These are phyloP conservation scores for Mycena sp. DNA, from an alignment of 1,284 basidiomycete genomes.

Conservation along the genomic window DNA sequence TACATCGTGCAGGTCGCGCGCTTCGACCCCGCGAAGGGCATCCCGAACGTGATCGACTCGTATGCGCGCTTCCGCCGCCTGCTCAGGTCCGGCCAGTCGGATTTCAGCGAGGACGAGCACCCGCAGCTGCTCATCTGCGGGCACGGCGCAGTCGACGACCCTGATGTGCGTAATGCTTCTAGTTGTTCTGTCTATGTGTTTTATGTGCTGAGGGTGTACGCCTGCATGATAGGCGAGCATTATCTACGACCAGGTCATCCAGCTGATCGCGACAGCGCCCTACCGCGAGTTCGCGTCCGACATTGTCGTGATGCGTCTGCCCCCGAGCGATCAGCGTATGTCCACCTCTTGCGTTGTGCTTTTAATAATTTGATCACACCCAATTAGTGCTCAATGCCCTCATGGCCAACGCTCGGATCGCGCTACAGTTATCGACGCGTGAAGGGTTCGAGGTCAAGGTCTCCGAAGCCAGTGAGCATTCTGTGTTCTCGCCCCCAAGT, in stretches of 20 bases:
- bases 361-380: neutral
- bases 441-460: constrained; percentile 96
- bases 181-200: neutral
- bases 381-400: constrained; percentile 83
- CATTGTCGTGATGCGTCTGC: constrained; percentile 81
- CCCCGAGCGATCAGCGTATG: constrained; percentile 81
- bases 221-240: constrained; percentile 61
- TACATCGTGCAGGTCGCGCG: constrained; percentile 89
- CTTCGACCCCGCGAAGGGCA: constrained; percentile 82
- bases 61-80: constrained; percentile 81
- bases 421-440: constrained; percentile 81
- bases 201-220: too few relatives aligned
- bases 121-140: constrained; percentile 88
- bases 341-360: neutral
- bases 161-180: constrained; percentile 51
- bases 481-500: neutral
- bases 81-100: constrained; percentile 55
- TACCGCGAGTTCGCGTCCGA: constrained; percentile 71
- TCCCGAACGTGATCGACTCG: constrained; percentile 84
- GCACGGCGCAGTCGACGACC: constrained; percentile 89
- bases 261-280: constrained; percentile 60
- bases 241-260: constrained; percentile 82
- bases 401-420: constrained; percentile 80
- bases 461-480: constrained; percentile 71
- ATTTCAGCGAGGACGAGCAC: constrained; percentile 60